phyloP scores from a whole-genome alignment of 1,284 basidiomycete species.

The Apiotrichum veenhuisii region DNA sequence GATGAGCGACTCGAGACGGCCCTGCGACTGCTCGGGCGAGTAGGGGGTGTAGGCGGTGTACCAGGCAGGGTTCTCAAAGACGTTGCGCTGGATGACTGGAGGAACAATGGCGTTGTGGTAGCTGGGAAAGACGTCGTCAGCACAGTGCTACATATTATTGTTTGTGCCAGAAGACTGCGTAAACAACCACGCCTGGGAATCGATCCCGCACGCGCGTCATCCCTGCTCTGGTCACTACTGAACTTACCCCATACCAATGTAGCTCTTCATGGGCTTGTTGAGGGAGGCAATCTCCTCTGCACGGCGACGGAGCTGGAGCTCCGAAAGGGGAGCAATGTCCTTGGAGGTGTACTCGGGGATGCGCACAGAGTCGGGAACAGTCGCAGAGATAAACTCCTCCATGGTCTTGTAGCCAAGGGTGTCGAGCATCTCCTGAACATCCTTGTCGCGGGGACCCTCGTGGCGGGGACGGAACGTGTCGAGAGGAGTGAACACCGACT shows the following conservation, averaged over 20 bases:
- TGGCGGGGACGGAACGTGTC: conserved; percentile 86
- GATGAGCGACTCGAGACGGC: conserved; percentile 90
- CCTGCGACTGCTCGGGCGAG: conserved; percentile 50
- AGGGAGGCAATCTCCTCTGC: conserved; percentile 70
- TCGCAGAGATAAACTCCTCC: conserved; percentile 76
- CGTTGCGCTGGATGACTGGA: conserved; percentile 87
- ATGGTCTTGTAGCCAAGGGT: conserved; percentile 76
- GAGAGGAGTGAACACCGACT: conserved; percentile 65
- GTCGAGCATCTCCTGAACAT: conserved; percentile 72
- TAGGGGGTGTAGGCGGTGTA: conserved; percentile 94
- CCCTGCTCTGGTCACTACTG: background rate
- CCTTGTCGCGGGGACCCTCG: conserved; percentile 76
- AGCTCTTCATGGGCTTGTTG: conserved; percentile 83
- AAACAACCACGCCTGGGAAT: background rate
- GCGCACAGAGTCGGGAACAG: conserved; percentile 75
- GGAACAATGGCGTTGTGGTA: conserved; percentile 93
- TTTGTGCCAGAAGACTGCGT: background rate
- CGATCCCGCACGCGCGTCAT: background rate
- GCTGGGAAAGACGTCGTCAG: conserved; percentile 11
- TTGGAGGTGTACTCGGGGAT: conserved; percentile 56
- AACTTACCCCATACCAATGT: conserved; percentile 84
- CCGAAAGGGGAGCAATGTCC: conserved; percentile 69
- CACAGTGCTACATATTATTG: background rate
- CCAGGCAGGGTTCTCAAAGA: conserved; percentile 97
- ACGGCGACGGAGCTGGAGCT: conserved; percentile 74